Base-by-base conservation (phyloP, 371 early-diverging fungal species). In the Mortierella sp. region DNA sequence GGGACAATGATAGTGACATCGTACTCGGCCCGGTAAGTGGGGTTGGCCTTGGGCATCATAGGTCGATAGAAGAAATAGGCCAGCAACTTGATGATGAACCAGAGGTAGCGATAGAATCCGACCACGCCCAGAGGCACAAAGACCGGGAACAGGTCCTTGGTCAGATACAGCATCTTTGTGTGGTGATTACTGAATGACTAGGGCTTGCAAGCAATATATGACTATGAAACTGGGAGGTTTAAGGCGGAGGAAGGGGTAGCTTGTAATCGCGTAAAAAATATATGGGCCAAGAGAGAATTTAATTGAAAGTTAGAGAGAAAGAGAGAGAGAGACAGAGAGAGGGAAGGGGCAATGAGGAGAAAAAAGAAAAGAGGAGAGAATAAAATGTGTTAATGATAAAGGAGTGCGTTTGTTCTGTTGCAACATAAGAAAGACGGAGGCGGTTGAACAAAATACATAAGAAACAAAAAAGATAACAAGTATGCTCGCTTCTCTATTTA, bases 1-100 rank as follows among this genome's bases (percentile, higher is more conserved):
- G 91, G 90, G 7, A 92, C 91, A 50, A 90, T 80, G 62, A 92
- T 89, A 47, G 91, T 92, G 14, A 90, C 92, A 66, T 92, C 91
- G 60, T 79, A 72, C 51, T 85, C 78, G 12, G 85, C 48, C 6
- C 67, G 65, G 63, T 88, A 88, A 26, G 84, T 81, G 4, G 88
- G 88, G 43, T 84, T 84, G 19, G 57, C 70, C 41, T 79, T 75
- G 39, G 88, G 88, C 53, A 64, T 59, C 52, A 82, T 84, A 1
- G 88, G 88, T 11, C 81, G 75, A 54, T 88, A 88, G 2, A 85
- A 81, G 42, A 82, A 60, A 81, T 82, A 88, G 26, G 86, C 88
- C 28, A 82, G 42, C 2, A 89, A 41, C 64, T 89, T 89, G 78
- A 90, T 86, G 24, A 86, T 50, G 64, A 84, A 90, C 84, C 90